A percentile compares a stretch with the other conserved stretches of the same genome.
Evolutionary conservation across 495 filamentous ascomycete species (phyloP).

Genomic region (Aspergillus indologenus): DNA sequence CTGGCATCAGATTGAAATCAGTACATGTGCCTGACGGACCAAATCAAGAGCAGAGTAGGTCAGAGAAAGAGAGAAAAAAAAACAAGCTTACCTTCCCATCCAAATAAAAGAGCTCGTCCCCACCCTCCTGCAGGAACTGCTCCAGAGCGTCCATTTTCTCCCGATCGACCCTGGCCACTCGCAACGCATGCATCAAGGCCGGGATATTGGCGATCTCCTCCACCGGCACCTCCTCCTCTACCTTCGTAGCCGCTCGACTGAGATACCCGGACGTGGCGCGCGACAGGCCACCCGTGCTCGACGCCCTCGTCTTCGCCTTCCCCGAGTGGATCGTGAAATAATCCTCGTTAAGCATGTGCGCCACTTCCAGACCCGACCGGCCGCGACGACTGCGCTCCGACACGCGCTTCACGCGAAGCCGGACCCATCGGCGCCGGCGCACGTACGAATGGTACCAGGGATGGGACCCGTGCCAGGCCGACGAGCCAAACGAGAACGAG

Average conservation of each 20-base stretch:
- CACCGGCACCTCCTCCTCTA: constrained; percentile 34
- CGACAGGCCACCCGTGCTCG: constrained; percentile 31
- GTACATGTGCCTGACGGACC: not conserved
- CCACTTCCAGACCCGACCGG: constrained; percentile 37
- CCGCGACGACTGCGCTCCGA: constrained; percentile 23
- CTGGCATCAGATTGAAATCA: constrained; percentile 18
- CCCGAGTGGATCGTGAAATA: constrained; percentile 79
- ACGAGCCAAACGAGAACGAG: constrained; percentile 77
- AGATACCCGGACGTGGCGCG: constrained; percentile 31
- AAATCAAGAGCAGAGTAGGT: constrained; percentile 11
- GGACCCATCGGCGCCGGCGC: constrained; percentile 80
- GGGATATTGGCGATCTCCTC: constrained; percentile 66
- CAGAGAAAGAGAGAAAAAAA: too few species aligned
- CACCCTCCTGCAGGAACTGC: constrained; percentile 73
- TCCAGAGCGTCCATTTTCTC: constrained; percentile 82
- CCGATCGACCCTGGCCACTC: constrained; percentile 71
- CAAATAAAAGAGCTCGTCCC: constrained; percentile 77
- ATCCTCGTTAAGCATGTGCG: constrained; percentile 70
- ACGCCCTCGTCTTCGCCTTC: constrained; percentile 39
- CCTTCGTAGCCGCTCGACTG: constrained; percentile 27
- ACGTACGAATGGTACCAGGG: constrained; percentile 94
- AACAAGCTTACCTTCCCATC: constrained; percentile 51
- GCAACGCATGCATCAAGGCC: constrained; percentile 61
- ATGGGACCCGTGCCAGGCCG: constrained; percentile 87
- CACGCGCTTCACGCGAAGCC: constrained; percentile 66